These are phyloP conservation scores for Termitomyces sp. DNA, from an alignment of 768 basidiomycete species.

Conservation along the genomic window DNA sequence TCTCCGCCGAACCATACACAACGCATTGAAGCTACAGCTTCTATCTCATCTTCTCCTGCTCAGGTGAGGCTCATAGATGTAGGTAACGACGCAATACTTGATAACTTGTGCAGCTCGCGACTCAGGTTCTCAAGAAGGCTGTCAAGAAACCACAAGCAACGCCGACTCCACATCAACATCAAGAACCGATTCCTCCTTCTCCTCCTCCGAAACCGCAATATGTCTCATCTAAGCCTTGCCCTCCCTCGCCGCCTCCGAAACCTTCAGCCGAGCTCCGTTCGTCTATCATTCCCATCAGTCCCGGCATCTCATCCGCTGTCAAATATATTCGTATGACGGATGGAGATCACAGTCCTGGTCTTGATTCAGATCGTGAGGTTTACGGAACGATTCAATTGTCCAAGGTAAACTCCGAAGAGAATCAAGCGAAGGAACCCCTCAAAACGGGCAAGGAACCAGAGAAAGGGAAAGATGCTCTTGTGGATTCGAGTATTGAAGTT, in stretches of 20 bases:
- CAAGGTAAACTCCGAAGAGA: not conserved
- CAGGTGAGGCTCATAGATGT: constrained; percentile 11
- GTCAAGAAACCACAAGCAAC: constrained; percentile 2
- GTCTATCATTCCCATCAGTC: constrained; percentile 52
- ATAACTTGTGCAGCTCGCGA: constrained; percentile 37
- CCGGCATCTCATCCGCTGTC: constrained; percentile 53
- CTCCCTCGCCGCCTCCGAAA: constrained; percentile 1
- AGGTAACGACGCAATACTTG: constrained; percentile 18
- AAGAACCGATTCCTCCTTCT: constrained; percentile 6
- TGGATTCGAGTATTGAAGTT: constrained; percentile 1
- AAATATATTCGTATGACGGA: constrained; percentile 45
- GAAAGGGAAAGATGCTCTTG: constrained; percentile 1
- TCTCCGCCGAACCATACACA: constrained; percentile 2
- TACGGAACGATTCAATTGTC: not conserved
- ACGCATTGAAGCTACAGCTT: constrained; percentile 18
- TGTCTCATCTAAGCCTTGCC: not conserved
- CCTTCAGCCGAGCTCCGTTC: constrained; percentile 30
- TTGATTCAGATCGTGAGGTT: not conserved
- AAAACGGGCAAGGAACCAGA: constrained; percentile 5
- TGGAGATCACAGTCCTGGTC: constrained; percentile 14
- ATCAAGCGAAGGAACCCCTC: constrained; percentile 14
- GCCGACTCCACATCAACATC: not conserved
- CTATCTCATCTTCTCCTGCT: constrained; percentile 20
- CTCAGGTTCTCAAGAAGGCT: constrained; percentile 34
- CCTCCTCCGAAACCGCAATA: constrained; percentile 15